Percentiles rank a stretch among this genome's conserved stretches.
Evolutionary conservation across 352 stramenopile genomes (phyloP).

Genomic region (Pseudoperonospora humuli): DNA sequence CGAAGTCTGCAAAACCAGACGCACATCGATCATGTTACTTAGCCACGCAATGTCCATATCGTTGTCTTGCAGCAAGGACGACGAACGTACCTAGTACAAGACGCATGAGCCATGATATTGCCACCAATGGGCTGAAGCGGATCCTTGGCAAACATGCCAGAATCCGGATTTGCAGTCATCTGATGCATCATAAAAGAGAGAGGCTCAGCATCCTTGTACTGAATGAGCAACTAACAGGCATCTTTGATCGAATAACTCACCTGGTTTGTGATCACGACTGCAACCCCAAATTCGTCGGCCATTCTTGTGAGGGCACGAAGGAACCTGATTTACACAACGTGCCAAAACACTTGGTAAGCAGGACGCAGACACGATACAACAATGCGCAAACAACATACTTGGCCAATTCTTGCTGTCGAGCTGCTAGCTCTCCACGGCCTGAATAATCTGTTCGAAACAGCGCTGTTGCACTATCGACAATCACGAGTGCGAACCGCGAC

Average conservation of each 20-base stretch:
- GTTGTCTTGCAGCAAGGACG: neutral
- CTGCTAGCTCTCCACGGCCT: slow-evolving; percentile 95
- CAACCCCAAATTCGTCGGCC: slow-evolving; percentile 98
- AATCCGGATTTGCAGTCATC: slow-evolving; percentile 87
- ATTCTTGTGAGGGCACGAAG: slow-evolving; percentile 95
- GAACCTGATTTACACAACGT: slow-evolving; percentile 76
- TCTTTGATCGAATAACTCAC: slow-evolving; percentile 20
- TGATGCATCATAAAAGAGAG: slow-evolving; percentile 11
- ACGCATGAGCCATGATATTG: slow-evolving; percentile 87
- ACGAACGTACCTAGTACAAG: slow-evolving; percentile 62
- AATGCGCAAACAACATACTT: slow-evolving; percentile 35
- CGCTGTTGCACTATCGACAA: slow-evolving; percentile 97
- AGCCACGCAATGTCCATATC: neutral
- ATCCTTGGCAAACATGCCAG: slow-evolving; percentile 87
- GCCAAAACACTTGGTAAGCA: neutral
- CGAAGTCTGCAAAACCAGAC: slow-evolving; percentile 51
- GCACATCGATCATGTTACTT: slow-evolving; percentile 1
- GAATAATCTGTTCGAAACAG: slow-evolving; percentile 99
- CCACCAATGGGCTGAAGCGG: slow-evolving; percentile 87
- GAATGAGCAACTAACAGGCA: neutral
- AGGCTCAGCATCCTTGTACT: neutral
- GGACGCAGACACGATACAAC: neutral
- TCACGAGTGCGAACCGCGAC: slow-evolving; percentile 90
- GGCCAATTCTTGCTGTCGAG: slow-evolving; percentile 85
- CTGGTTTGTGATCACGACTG: slow-evolving; percentile 87